Conservation (phyloP, 2,329 filamentous ascomycete genomes). For the Penicillium decumbens region DNA sequence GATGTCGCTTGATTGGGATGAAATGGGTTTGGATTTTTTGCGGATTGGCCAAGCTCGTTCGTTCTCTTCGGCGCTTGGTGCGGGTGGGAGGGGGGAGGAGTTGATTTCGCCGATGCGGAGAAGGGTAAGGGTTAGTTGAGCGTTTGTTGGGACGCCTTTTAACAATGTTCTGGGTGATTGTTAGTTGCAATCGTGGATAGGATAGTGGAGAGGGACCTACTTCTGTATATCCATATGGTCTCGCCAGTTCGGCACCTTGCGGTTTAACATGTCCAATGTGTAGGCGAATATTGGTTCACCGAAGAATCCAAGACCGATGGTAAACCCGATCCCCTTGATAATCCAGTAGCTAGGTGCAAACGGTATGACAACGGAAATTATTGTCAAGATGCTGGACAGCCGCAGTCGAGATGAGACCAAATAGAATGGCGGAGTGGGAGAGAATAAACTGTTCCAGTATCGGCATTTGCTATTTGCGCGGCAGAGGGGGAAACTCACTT, state of each 20-base stretch:
- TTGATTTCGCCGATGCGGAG: constrained; percentile 78
- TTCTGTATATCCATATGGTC: constrained; percentile 70
- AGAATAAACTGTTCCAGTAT: constrained; percentile 47
- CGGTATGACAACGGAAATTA: constrained; percentile 51
- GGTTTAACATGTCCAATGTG: constrained; percentile 49
- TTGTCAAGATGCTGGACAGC: constrained; percentile 52
- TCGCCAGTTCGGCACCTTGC: constrained; percentile 64
- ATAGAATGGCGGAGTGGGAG: constrained; percentile 60
- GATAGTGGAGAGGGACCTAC: constrained; percentile 13
- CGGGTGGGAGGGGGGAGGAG: constrained; percentile 69
- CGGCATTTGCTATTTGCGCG: not conserved
- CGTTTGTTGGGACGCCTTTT: constrained; percentile 78
- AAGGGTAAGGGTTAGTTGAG: constrained; percentile 75
- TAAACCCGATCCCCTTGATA: constrained; percentile 62
- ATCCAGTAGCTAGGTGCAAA: constrained; percentile 58
- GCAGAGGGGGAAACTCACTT: constrained; percentile 42
- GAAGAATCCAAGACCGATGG: constrained; percentile 69
- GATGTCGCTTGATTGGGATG: constrained; percentile 55
- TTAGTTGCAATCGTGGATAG: constrained; percentile 7
- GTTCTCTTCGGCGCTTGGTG: constrained; percentile 44
- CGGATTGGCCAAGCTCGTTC: constrained; percentile 25
- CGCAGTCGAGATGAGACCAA: constrained; percentile 50
- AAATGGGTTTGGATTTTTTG: constrained; percentile 52
- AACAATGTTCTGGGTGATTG: constrained; percentile 56
- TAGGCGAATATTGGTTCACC: constrained; percentile 67